These are phyloP conservation scores for Cordyceps javanica DNA, from an alignment of 2,329 filamentous ascomycete species.

Conservation along the genomic window DNA sequence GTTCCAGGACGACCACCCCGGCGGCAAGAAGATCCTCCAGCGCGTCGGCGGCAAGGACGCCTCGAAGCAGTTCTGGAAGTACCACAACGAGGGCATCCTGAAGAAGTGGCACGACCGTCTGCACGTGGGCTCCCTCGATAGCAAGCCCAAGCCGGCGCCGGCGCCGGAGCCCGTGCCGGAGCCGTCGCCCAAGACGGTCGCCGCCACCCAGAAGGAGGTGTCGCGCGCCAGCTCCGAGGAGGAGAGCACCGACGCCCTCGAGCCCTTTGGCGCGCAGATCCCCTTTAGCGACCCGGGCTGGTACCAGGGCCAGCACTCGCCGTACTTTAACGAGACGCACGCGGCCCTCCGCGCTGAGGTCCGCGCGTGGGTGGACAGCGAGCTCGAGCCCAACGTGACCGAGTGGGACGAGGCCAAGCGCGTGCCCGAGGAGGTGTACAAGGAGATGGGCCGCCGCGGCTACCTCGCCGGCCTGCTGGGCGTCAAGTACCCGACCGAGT, in stretches of 20 bases:
- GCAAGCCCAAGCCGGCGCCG: conserved; percentile 67
- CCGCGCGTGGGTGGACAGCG: conserved; percentile 82
- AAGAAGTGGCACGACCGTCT: conserved; percentile 78
- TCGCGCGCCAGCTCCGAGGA: conserved; percentile 22
- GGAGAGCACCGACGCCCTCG: conserved; percentile 65
- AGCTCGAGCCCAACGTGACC: conserved; percentile 83
- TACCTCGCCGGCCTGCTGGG: conserved; percentile 92
- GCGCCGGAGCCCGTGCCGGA: conserved; percentile 38
- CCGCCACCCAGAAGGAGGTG: conserved; percentile 39
- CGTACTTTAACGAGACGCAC: conserved; percentile 94
- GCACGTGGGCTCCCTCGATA: conserved; percentile 81
- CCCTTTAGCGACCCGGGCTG: conserved; percentile 89
- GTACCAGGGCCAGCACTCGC: conserved; percentile 94
- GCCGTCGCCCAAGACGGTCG: conserved; percentile 29
- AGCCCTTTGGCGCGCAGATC: conserved; percentile 78
- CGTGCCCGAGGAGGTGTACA: conserved; percentile 85
- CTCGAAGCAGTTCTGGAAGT: conserved; percentile 64
- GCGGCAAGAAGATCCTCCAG: conserved; percentile 61
- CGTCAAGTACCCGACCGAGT: conserved; percentile 70
- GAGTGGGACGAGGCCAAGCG: conserved; percentile 97
- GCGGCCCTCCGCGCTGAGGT: conserved; percentile 85
- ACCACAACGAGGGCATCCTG: conserved; percentile 78
- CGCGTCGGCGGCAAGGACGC: conserved; percentile 60
- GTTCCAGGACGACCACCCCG: conserved; percentile 80
- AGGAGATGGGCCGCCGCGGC: conserved; percentile 87